Evolutionary conservation across 805 yeast genomes (phyloP).

Genomic region (Barnettozyma siamensis): DNA sequence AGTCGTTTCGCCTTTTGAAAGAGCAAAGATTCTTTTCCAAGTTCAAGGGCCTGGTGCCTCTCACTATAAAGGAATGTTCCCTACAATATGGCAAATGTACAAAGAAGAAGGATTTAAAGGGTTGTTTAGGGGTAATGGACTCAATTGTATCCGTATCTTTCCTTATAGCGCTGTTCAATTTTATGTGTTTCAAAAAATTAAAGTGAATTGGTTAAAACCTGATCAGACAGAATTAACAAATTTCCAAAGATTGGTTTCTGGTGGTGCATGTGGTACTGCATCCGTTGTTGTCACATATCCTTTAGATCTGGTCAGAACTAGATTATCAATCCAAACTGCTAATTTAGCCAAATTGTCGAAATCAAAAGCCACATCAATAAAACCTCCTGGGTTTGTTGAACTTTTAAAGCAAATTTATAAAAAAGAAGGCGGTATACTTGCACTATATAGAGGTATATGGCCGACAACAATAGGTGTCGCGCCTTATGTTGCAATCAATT

Average conservation of each 20-base stretch:
- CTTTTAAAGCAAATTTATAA: constrained; percentile 54
- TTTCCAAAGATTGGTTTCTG: constrained; percentile 61
- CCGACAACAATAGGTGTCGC: constrained; percentile 96
- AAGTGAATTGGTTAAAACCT: constrained; percentile 31
- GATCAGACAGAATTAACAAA: constrained; percentile 39
- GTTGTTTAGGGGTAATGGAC: constrained; percentile 81
- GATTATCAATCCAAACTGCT: constrained; percentile 87
- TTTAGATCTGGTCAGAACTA: constrained; percentile 82
- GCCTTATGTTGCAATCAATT: constrained; percentile 91
- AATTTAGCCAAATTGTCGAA: constrained; percentile 38
- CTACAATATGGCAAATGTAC: constrained; percentile 75
- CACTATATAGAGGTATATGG: constrained; percentile 75
- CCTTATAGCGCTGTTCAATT: constrained; percentile 96
- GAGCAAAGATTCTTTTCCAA: constrained; percentile 89
- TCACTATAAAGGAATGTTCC: constrained; percentile 60
- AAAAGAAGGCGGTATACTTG: constrained; percentile 76
- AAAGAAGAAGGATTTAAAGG: constrained; percentile 91
- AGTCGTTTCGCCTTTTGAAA: constrained; percentile 89
- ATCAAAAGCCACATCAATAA: constrained; percentile 33
- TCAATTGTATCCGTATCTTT: constrained; percentile 83
- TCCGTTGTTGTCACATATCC: constrained; percentile 88
- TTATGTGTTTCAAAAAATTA: constrained; percentile 68
- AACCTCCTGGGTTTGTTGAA: constrained; percentile 68
- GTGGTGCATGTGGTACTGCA: constrained; percentile 74
- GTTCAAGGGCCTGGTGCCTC: constrained; percentile 58